These are phyloP conservation scores for Termitomyces sp. DNA, from an alignment of 768 basidiomycete species.

Conservation along the genomic window DNA sequence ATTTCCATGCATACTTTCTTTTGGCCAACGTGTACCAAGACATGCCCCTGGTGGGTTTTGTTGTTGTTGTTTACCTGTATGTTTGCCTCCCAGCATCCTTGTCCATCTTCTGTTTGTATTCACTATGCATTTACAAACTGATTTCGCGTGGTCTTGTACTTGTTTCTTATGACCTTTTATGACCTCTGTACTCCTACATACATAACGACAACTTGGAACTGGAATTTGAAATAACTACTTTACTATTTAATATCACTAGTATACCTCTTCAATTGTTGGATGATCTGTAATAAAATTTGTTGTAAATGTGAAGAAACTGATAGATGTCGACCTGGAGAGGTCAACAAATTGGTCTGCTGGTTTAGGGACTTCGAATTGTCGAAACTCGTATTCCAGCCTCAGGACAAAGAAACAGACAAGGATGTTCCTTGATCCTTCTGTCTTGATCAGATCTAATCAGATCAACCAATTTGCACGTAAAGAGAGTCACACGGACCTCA, in stretches of 20 bases:
- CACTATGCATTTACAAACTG: not conserved
- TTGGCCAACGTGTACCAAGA: not conserved
- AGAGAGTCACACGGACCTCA: too few relatives aligned
- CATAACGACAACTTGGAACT: not conserved
- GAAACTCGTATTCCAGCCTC: too few relatives aligned
- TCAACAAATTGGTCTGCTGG: too few relatives aligned
- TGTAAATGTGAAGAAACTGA: not conserved
- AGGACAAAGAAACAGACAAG: too few relatives aligned
- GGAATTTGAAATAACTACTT: not conserved
- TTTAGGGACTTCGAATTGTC: too few relatives aligned
- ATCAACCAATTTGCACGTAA: too few relatives aligned
- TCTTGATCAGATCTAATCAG: too few relatives aligned
- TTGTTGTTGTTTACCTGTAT: not conserved
- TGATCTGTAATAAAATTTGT: not conserved
- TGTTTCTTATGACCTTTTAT: not conserved
- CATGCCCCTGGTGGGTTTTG: not conserved
- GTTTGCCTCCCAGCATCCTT: not conserved
- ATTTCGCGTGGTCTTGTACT: not conserved
- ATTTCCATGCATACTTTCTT: not conserved
- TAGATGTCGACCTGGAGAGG: too few relatives aligned
- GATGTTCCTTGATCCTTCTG: too few relatives aligned
- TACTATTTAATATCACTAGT: not conserved
- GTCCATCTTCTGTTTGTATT: not conserved
- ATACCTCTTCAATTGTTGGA: not conserved
- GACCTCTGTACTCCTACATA: not conserved